Percentiles rank a stretch among this genome's conserved stretches.
Conservation (phyloP, 2,329 filamentous ascomycete genomes). For the Neonectria sp. region DNA sequence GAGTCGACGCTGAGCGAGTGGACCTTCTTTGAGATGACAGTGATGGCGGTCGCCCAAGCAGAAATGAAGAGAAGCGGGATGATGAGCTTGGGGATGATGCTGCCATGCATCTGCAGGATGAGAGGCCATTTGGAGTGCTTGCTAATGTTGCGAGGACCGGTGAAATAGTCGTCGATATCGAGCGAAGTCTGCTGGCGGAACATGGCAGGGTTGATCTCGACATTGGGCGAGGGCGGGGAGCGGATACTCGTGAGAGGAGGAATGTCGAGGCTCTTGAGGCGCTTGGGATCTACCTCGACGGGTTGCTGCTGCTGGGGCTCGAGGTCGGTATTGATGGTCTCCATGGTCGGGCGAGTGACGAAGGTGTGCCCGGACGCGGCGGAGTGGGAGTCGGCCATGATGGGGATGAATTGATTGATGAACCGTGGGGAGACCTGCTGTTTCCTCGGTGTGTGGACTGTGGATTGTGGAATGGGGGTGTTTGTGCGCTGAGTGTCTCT, state of each 20-base stretch:
- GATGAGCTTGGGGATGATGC: slow-evolving; percentile 81
- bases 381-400: slow-evolving; percentile 44
- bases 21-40: slow-evolving; percentile 65
- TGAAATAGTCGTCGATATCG: slow-evolving; percentile 75
- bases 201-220: slow-evolving; percentile 46
- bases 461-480: neutral
- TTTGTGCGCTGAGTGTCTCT: neutral
- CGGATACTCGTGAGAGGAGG: slow-evolving; percentile 47
- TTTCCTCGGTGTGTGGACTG: neutral
- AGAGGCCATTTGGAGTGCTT: slow-evolving; percentile 84
- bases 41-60: slow-evolving; percentile 77
- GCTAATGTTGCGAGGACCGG: slow-evolving; percentile 77
- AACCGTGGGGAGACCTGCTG: neutral
- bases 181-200: slow-evolving; percentile 56
- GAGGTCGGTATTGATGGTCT: slow-evolving; percentile 16
- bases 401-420: slow-evolving; percentile 22
- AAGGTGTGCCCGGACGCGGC: slow-evolving; percentile 17
- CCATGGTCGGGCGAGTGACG: slow-evolving; percentile 24
- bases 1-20: slow-evolving; percentile 55
- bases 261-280: slow-evolving; percentile 47
- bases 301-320: slow-evolving; percentile 19
- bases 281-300: slow-evolving; percentile 34
- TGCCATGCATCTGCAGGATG: slow-evolving; percentile 83
- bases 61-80: slow-evolving; percentile 76
- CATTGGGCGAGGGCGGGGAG: slow-evolving; percentile 51